Evolutionary conservation across 805 yeast genomes (phyloP).

Genomic region (Wickerhamiella nectarea): DNA sequence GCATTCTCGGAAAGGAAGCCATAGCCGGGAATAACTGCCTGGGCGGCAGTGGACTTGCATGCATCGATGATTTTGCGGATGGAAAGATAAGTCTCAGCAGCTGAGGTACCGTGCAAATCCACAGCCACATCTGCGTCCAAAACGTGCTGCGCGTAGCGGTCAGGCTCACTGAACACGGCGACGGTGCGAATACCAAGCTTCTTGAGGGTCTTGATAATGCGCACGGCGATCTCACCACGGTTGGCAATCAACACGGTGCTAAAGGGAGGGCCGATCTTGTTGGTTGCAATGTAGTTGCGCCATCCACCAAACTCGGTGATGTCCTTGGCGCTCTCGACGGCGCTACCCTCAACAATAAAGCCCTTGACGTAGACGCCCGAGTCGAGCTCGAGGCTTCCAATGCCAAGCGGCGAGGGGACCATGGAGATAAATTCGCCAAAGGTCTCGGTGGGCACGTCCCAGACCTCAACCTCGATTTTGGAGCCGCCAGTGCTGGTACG

Average conservation of each 20-base stretch:
- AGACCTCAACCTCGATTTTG: constrained; percentile 62
- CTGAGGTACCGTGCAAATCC: constrained; percentile 65
- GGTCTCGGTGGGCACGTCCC: constrained; percentile 60
- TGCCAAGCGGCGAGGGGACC: constrained; percentile 93
- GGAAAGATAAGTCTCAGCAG: constrained; percentile 82
- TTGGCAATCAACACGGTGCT: constrained; percentile 83
- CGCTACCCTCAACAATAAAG: constrained; percentile 79
- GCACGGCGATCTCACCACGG: constrained; percentile 94
- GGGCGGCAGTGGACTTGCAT: constrained; percentile 69
- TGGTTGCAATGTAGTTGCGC: constrained; percentile 39
- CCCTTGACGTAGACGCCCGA: constrained; percentile 81
- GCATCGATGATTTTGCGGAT: constrained; percentile 77
- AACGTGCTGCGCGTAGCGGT: constrained; percentile 79
- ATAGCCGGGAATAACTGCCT: constrained; percentile 97
- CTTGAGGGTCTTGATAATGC: constrained; percentile 80
- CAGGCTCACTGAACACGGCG: constrained; percentile 85
- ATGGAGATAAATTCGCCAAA: constrained; percentile 75
- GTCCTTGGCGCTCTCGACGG: constrained; percentile 55
- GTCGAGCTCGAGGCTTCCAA: constrained; percentile 77
- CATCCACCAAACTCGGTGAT: constrained; percentile 86
- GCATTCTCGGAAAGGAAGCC: constrained; percentile 96
- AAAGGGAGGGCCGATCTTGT: constrained; percentile 46
- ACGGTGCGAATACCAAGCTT: constrained; percentile 64
- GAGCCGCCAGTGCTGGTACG: constrained; percentile 35
- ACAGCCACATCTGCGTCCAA: constrained; percentile 68